These are phyloP conservation scores for Hagleromyces aurorensis DNA, from an alignment of 805 yeast species.

Conservation along the genomic window DNA sequence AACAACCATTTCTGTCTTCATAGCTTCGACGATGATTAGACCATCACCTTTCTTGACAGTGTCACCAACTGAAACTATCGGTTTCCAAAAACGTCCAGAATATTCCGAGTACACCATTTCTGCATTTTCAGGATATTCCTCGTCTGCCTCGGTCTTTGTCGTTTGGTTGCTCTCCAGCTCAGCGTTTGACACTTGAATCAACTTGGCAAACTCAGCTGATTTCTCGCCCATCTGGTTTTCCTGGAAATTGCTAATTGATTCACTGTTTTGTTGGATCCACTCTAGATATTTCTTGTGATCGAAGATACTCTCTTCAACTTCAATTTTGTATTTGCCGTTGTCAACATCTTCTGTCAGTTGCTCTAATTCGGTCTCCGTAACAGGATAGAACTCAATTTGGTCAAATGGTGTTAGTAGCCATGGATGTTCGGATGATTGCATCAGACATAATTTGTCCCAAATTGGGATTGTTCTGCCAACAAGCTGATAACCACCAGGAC, in stretches of 20 bases:
- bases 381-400: constrained; percentile 92
- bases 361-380: constrained; percentile 76
- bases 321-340: constrained; percentile 72
- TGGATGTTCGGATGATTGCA: constrained; percentile 53
- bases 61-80: constrained; percentile 74
- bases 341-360: constrained; percentile 59
- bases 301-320: constrained; percentile 68
- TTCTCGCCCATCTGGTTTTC: constrained; percentile 69
- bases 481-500: constrained; percentile 97
- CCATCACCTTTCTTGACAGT: constrained; percentile 67
- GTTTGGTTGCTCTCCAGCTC: constrained; percentile 55
- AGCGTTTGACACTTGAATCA: constrained; percentile 74
- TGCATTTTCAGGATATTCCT: constrained; percentile 67
- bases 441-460: constrained; percentile 89
- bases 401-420: constrained; percentile 92
- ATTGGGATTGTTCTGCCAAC: constrained; percentile 96
- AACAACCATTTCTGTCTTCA: constrained; percentile 97
- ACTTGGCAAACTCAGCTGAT: constrained; percentile 73
- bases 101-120: constrained; percentile 86
- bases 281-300: constrained; percentile 70
- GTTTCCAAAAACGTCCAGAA: constrained; percentile 97
- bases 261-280: constrained; percentile 70
- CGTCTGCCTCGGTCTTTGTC: constrained; percentile 37
- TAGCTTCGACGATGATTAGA: constrained; percentile 86
- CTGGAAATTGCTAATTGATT: constrained; percentile 63